Conservation (phyloP, 2,329 filamentous ascomycete species). For the Colletotrichum sp. region DNA sequence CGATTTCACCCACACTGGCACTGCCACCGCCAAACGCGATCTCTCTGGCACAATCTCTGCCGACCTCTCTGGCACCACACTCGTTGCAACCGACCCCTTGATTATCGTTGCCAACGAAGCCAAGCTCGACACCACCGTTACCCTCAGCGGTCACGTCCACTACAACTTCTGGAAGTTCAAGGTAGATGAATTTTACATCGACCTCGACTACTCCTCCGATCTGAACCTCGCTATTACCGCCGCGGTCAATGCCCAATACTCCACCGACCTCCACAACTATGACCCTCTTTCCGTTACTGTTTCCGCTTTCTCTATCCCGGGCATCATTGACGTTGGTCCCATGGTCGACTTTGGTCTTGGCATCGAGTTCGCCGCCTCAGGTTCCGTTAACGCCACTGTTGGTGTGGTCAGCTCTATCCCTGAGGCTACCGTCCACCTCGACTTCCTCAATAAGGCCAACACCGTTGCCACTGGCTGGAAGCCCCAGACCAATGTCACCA, state of each 20-base stretch:
- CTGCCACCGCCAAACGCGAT: constrained; percentile 11
- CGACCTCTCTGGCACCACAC: constrained; percentile 7
- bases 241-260: constrained; percentile 35
- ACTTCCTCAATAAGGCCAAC: constrained; percentile 34
- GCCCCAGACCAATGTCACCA: constrained; percentile 35
- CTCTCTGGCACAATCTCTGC: constrained; percentile 4
- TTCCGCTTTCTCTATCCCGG: constrained; percentile 40
- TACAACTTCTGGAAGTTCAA: constrained; percentile 39
- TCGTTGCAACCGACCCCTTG: constrained; percentile 28
- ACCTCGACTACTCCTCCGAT: constrained; percentile 40
- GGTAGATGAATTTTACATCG: constrained; percentile 42
- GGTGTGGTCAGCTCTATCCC: constrained; percentile 33
- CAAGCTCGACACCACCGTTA: constrained; percentile 36
- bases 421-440: constrained; percentile 41
- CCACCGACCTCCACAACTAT: constrained; percentile 37
- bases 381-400: constrained; percentile 33
- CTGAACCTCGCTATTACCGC: constrained; percentile 36
- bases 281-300: constrained; percentile 38
- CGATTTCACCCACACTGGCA: constrained; percentile 15
- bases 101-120: constrained; percentile 38
- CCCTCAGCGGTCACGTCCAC: constrained; percentile 43
- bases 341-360: constrained; percentile 40
- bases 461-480: constrained; percentile 37
- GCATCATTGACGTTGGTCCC: constrained; percentile 42
- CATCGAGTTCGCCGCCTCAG: constrained; percentile 37